phyloP scores from a whole-genome alignment of 164 flowering plant species.

The Protea cynaroides region DNA sequence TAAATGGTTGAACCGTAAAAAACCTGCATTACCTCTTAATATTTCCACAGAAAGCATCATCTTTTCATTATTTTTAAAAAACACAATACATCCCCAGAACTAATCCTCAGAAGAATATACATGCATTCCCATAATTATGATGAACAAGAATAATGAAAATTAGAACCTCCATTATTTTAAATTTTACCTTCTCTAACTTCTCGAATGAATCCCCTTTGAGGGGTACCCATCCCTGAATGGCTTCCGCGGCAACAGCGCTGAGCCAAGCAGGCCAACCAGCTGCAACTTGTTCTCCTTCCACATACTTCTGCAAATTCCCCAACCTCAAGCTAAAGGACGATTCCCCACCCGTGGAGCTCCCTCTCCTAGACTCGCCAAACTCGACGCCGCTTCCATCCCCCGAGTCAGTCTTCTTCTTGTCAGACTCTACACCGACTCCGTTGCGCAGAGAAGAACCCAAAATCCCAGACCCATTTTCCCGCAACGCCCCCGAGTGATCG shows the following conservation, averaged over 20 bases:
- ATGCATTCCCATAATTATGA: neutral
- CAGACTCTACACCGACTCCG: constrained; percentile 12
- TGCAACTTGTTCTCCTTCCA: constrained; percentile 62
- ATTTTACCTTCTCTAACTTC: constrained; percentile 75
- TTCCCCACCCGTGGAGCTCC: constrained; percentile 23
- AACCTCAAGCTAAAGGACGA: constrained; percentile 31
- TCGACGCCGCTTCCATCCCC: constrained; percentile 1
- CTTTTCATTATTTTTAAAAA: neutral
- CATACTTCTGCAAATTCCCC: constrained; percentile 42
- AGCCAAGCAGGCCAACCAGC: constrained; percentile 98
- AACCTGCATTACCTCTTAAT: neutral
- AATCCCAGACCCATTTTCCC: constrained; percentile 21
- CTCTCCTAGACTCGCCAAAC: constrained; percentile 28
- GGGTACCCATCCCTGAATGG: constrained; percentile 83
- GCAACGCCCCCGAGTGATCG: constrained; percentile 23
- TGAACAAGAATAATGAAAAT: neutral
- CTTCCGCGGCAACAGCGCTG: constrained; percentile 66
- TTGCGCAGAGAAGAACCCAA: constrained; percentile 13
- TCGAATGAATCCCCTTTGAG: constrained; percentile 61
- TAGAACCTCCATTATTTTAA: neutral
- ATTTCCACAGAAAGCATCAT: neutral
- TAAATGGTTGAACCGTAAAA: neutral
- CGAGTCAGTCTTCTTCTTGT: constrained; percentile 12
- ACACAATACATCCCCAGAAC: neutral
- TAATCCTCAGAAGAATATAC: neutral